Evolutionary conservation across 768 basidiomycete species (phyloP).

Genomic region (Russula sp.): DNA sequence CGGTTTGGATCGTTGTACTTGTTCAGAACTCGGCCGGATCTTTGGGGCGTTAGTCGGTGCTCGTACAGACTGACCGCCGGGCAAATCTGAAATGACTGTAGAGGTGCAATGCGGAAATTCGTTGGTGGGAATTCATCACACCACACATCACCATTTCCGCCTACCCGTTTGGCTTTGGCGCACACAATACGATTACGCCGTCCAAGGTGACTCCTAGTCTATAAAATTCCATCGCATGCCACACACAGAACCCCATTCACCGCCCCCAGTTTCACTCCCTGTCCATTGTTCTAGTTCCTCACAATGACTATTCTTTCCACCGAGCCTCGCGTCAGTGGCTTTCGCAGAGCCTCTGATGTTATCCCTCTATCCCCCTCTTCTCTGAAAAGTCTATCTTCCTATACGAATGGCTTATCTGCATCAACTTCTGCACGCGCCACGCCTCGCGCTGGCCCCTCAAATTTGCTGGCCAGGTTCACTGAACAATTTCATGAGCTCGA

Average conservation of each 20-base stretch:
- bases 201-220: background rate
- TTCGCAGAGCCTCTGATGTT: background rate
- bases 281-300: background rate
- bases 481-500: slow-evolving; percentile 56
- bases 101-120: background rate
- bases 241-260: background rate
- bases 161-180: background rate
- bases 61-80: slow-evolving; percentile 5
- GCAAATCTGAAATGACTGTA: slow-evolving; percentile 1
- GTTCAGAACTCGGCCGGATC: slow-evolving; percentile 1
- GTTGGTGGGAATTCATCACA: background rate
- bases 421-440: background rate
- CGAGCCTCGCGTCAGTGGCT: slow-evolving; percentile 13
- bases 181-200: background rate
- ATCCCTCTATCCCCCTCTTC: background rate
- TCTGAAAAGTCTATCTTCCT: background rate
- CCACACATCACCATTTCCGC: background rate
- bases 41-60: background rate
- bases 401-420: background rate
- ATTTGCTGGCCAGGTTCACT: slow-evolving; percentile 50
- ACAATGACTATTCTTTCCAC: slow-evolving; percentile 20
- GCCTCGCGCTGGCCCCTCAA: slow-evolving; percentile 10
- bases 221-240: slow-evolving; percentile 7
- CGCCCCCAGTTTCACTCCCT: background rate
- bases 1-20: background rate